Evolutionary conservation across 176 grass and related monocot species (phyloP).

Genomic region (Zoysia japonica): DNA sequence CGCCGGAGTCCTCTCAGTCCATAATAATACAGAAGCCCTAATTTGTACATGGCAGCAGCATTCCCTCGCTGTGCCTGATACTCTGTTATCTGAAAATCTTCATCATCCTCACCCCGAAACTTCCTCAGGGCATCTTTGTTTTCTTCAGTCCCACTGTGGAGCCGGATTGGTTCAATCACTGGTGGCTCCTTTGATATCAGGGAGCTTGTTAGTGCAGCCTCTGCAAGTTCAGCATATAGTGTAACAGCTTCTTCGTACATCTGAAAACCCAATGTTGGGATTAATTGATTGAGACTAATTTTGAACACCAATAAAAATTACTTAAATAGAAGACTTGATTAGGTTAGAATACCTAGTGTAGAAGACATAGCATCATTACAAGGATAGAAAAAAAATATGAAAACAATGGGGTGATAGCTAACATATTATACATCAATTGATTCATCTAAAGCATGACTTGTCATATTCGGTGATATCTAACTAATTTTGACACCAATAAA

Average conservation of each 20-base stretch:
- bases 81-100: conserved; percentile 94
- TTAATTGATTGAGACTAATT: conserved; percentile 1
- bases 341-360: too few relatives aligned
- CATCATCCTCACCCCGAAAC: conserved; percentile 87
- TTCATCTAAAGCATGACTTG: too few relatives aligned
- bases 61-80: conserved; percentile 93
- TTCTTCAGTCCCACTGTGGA: conserved; percentile 96
- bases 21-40: conserved; percentile 96
- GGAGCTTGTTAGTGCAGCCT: conserved; percentile 84
- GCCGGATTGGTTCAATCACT: conserved; percentile 74
- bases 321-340: too few relatives aligned
- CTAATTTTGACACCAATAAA: too few relatives aligned
- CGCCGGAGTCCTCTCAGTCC: conserved; percentile 82
- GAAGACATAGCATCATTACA: too few relatives aligned
- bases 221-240: conserved; percentile 91
- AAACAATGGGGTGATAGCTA: too few relatives aligned
- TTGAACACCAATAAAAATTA: conserved; percentile 8
- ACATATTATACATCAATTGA: too few relatives aligned
- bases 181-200: conserved; percentile 91
- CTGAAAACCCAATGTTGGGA: conserved; percentile 39
- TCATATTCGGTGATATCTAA: too few relatives aligned
- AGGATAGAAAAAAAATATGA: too few relatives aligned
- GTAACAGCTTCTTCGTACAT: conserved; percentile 91
- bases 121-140: conserved; percentile 89
- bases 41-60: conserved; percentile 73